Conservation (phyloP, 31 red algal genomes). For the Porphyra umbilicalis region DNA sequence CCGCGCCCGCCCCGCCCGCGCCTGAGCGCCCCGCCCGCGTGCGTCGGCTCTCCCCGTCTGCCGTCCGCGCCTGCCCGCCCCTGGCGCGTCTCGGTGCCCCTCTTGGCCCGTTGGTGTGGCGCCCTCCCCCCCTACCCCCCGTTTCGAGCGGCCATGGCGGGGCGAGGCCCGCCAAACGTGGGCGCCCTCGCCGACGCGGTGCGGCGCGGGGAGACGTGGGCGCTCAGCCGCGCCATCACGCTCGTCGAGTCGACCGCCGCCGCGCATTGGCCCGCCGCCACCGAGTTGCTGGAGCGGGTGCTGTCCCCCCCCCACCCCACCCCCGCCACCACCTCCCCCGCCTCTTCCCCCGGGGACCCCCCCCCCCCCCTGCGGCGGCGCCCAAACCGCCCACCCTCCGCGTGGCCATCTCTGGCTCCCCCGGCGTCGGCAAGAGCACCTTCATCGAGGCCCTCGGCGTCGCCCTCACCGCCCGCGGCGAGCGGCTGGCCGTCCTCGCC, state of each 20-base stretch:
- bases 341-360: too few relatives aligned
- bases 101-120: too few relatives aligned
- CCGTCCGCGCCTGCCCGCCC: too few relatives aligned
- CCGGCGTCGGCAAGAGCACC: neutral
- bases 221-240: conserved; percentile 17
- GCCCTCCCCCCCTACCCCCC: too few relatives aligned
- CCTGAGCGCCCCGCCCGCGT: too few relatives aligned
- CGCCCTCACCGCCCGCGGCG: neutral
- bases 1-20: too few relatives aligned
- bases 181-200: neutral
- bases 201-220: neutral
- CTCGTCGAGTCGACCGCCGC: conserved; percentile 14
- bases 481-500: conserved; percentile 21
- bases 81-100: too few relatives aligned
- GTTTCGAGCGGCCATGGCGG: too few relatives aligned
- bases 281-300: conserved; percentile 10
- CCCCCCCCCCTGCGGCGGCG: neutral
- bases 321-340: too few relatives aligned
- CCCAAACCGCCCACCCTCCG: neutral
- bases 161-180: neutral
- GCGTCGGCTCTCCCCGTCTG: too few relatives aligned
- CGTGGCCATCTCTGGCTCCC: neutral
- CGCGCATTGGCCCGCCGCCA: conserved; percentile 4
- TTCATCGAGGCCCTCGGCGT: neutral
- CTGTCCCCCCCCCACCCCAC: too few relatives aligned